phyloP scores from a whole-genome alignment of 2,329 filamentous ascomycete species.

The Metarhizium anisopliae region DNA sequence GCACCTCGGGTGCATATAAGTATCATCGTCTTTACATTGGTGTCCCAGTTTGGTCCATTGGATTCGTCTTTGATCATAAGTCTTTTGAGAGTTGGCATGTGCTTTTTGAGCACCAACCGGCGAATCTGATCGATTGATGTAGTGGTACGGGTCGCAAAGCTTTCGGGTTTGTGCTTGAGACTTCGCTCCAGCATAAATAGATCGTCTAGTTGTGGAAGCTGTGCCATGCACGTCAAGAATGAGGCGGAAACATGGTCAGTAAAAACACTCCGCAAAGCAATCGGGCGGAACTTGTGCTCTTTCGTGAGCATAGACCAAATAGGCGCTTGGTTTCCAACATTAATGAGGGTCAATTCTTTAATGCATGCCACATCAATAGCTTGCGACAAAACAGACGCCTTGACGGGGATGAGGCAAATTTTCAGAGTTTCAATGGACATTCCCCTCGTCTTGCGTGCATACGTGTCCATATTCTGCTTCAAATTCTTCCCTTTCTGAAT shows the following conservation, averaged over 20 bases:
- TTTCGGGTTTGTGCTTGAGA: conserved; percentile 41
- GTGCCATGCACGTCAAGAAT: conserved; percentile 45
- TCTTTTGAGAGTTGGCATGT: conserved; percentile 42
- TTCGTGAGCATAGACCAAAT: conserved; percentile 50
- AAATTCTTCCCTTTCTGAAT: conserved; percentile 8
- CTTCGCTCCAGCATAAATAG: conserved; percentile 50
- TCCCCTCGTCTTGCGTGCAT: conserved; percentile 49
- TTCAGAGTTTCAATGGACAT: conserved; percentile 44
- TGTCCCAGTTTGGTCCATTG: conserved; percentile 43
- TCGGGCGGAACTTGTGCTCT: conserved; percentile 40
- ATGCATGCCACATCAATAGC: conserved; percentile 49
- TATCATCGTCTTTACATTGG: conserved; percentile 43
- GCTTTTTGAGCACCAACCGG: conserved; percentile 46
- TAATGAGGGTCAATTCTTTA: conserved; percentile 50
- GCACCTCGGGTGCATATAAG: conserved; percentile 43
- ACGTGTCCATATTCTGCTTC: conserved; percentile 34
- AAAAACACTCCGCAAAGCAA: conserved; percentile 49
- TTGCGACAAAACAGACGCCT: conserved; percentile 44
- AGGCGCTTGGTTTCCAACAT: conserved; percentile 50
- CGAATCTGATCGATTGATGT: conserved; percentile 50
- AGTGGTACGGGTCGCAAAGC: conserved; percentile 39
- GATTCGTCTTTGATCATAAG: conserved; percentile 53
- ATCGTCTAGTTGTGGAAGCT: conserved; percentile 45
- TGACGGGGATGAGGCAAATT: conserved; percentile 51
- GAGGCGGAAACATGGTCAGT: conserved; percentile 51